These are phyloP conservation scores for Scutellaria galericulata DNA, from an alignment of 257 asterid species.

Conservation along the genomic window DNA sequence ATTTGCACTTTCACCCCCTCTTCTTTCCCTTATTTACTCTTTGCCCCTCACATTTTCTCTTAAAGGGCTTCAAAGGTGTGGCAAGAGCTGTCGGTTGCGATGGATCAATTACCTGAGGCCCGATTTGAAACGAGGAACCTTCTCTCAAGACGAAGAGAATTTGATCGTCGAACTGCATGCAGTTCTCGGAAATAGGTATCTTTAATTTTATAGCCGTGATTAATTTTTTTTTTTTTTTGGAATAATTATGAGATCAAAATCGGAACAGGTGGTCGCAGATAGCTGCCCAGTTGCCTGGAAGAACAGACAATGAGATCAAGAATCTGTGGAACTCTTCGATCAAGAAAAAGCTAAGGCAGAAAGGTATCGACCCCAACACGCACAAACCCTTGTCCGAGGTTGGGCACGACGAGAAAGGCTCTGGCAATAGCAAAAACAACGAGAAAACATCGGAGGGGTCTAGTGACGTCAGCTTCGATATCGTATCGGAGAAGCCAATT, in stretches of 20 bases:
- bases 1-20: background rate
- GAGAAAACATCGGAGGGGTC: slow-evolving; percentile 57
- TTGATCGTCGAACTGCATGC: slow-evolving; percentile 86
- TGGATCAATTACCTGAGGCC: slow-evolving; percentile 96
- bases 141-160: slow-evolving; percentile 82
- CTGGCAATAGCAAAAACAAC: slow-evolving; percentile 43
- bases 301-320: slow-evolving; percentile 94
- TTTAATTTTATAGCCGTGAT: too few species aligned
- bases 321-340: slow-evolving; percentile 91
- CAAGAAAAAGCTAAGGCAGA: slow-evolving; percentile 85
- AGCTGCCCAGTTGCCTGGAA: slow-evolving; percentile 84
- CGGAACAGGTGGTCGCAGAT: slow-evolving; percentile 84
- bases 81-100: slow-evolving; percentile 90
- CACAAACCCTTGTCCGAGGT: slow-evolving; percentile 72
- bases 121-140: slow-evolving; percentile 89
- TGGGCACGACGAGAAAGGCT: slow-evolving; percentile 43
- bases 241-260: too few species aligned
- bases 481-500: background rate
- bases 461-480: slow-evolving; percentile 51
- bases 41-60: background rate
- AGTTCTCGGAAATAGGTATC: slow-evolving; percentile 86
- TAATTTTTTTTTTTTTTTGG: too few species aligned
- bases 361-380: slow-evolving; percentile 87
- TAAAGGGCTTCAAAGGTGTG: slow-evolving; percentile 85
- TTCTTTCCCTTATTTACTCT: background rate